These are phyloP conservation scores for Calonectria hongkongensis DNA, from an alignment of 2,329 filamentous ascomycete species.

Conservation along the genomic window DNA sequence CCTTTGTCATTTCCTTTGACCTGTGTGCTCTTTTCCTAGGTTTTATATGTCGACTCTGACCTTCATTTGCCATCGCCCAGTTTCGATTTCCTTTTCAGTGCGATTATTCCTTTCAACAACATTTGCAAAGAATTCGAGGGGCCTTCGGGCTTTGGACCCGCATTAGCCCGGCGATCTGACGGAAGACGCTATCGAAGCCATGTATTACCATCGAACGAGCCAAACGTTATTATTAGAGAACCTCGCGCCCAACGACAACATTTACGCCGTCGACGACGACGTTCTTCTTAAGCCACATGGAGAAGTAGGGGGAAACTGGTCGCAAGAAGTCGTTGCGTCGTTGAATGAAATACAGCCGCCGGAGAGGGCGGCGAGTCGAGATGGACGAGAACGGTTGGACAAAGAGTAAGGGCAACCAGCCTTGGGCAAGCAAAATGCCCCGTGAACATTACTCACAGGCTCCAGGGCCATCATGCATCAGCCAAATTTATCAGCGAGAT, in stretches of 20 bases:
- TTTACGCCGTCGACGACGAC: background rate
- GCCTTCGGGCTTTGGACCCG: background rate
- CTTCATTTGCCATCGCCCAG: background rate
- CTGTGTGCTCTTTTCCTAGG: no score
- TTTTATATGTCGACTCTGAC: background rate
- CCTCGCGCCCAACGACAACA: background rate
- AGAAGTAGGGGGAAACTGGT: background rate
- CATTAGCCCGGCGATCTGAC: background rate
- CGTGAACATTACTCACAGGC: background rate
- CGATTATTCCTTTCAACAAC: background rate
- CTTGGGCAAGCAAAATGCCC: no score
- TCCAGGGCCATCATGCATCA: background rate
- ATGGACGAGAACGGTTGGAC: background rate
- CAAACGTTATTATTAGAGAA: background rate
- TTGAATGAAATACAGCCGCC: background rate
- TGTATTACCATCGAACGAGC: constrained; percentile 3
- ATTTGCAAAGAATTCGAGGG: background rate
- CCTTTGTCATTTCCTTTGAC: background rate
- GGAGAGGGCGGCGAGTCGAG: background rate
- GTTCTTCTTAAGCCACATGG: no score
- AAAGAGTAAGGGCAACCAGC: background rate
- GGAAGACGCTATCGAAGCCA: background rate
- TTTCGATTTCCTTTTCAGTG: background rate
- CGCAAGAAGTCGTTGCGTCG: background rate
- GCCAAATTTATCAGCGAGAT: background rate